Conservation (phyloP, 192 early-diverging fungal genomes). For the Entomortierella chlamydospora region DNA sequence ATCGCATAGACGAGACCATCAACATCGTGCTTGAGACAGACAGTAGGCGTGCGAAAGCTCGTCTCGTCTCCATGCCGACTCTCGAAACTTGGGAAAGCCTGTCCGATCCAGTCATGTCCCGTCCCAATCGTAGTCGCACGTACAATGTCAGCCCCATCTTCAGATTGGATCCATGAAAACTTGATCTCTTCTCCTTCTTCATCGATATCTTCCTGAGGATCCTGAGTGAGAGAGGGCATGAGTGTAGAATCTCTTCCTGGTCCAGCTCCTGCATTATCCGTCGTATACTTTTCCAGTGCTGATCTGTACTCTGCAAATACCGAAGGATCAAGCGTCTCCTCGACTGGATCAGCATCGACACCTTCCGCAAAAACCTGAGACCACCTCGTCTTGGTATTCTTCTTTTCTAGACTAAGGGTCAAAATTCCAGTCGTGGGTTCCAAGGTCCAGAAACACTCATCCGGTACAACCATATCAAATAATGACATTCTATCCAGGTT, state of each 20-base stretch:
- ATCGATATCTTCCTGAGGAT: conserved; percentile 56
- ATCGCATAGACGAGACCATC: conserved; percentile 76
- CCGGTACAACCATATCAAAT: conserved; percentile 63
- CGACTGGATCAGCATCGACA: conserved; percentile 55
- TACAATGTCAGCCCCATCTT: conserved; percentile 52
- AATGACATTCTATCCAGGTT: conserved; percentile 37
- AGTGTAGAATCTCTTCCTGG: conserved; percentile 22
- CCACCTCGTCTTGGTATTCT: conserved; percentile 71
- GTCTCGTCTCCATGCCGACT: conserved; percentile 40
- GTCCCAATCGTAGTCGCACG: conserved; percentile 60
- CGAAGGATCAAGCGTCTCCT: conserved; percentile 71
- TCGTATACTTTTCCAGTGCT: conserved; percentile 71
- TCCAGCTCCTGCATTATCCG: conserved; percentile 48
- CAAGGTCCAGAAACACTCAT: conserved; percentile 76
- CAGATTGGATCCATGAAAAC: conserved; percentile 57
- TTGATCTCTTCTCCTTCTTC: conserved; percentile 55
- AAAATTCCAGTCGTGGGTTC: conserved; percentile 65
- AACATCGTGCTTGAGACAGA: conserved; percentile 75
- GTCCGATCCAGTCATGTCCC: conserved; percentile 73
- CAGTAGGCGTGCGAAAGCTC: conserved; percentile 55
- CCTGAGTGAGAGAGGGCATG: conserved; percentile 20
- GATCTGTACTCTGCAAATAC: conserved; percentile 69
- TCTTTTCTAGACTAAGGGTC: conserved; percentile 72
- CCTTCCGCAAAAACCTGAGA: conserved; percentile 75
- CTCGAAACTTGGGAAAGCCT: conserved; percentile 43